Evolutionary conservation across 139 green algal species (phyloP).

Genomic region (Astrephomene gubernaculifera): DNA sequence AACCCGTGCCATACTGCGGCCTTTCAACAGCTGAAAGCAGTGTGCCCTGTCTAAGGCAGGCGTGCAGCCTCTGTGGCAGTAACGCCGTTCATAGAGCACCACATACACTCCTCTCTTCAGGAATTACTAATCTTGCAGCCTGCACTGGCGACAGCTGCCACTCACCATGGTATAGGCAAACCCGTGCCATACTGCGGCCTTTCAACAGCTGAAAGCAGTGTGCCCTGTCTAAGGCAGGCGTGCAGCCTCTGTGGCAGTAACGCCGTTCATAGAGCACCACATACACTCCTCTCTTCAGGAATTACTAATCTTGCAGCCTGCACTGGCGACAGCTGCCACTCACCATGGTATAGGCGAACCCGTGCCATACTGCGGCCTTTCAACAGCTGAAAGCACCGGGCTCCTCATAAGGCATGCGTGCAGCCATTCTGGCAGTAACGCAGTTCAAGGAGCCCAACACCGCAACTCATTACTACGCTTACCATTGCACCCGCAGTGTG

Average conservation of each 20-base stretch:
- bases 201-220: constrained; percentile 18
- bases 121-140: no score
- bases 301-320: no score
- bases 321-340: constrained; percentile 16
- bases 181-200: constrained; percentile 10
- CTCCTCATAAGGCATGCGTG: background rate
- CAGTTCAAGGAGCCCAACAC: constrained; percentile 4
- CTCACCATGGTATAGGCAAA: constrained; percentile 8
- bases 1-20: constrained; percentile 6
- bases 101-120: background rate
- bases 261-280: constrained; percentile 2
- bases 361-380: constrained; percentile 24
- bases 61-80: constrained; percentile 1
- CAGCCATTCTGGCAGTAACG: background rate
- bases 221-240: constrained; percentile 1
- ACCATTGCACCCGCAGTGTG: no score
- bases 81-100: constrained; percentile 5
- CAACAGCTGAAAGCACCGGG: constrained; percentile 9
- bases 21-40: constrained; percentile 13
- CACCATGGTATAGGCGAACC: background rate
- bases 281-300: no score
- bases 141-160: constrained; percentile 11
- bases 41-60: background rate
- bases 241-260: background rate
- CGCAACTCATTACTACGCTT: no score